Evolutionary conservation across 176 grass and related monocot species (phyloP).

Genomic region (Phragmites australis): DNA sequence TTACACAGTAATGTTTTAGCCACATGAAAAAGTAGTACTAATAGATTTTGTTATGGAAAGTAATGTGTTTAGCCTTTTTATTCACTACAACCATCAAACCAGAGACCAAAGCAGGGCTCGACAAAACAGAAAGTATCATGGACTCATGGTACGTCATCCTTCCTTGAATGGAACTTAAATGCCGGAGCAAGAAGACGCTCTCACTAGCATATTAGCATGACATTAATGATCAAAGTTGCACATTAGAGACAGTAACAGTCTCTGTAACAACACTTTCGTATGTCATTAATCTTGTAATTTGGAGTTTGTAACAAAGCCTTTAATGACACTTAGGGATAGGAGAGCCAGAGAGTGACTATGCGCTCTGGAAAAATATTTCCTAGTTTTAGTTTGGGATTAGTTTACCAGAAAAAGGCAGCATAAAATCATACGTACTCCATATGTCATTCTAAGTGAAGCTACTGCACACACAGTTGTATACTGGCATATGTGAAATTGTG

Average conservation of each 20-base stretch:
- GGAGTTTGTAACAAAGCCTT: not conserved
- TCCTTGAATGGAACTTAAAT: too few species aligned
- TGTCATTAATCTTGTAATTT: not conserved
- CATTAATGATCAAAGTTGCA: not conserved
- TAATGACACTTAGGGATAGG: not conserved
- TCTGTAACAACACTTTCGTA: not conserved
- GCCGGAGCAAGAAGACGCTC: too few species aligned
- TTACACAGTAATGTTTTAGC: not conserved
- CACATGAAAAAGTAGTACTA: not conserved
- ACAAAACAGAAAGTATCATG: too few species aligned
- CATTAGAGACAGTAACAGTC: not conserved
- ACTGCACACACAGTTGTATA: not conserved
- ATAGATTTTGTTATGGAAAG: not conserved
- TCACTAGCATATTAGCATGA: not conserved
- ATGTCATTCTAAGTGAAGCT: constrained; percentile 22
- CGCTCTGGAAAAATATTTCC: not conserved
- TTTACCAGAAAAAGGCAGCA: constrained; percentile 10
- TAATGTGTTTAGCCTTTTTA: not conserved
- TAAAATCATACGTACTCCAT: constrained; percentile 20
- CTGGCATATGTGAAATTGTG: not conserved
- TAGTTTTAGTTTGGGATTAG: constrained; percentile 26
- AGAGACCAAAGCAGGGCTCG: too few species aligned
- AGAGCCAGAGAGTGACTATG: not conserved
- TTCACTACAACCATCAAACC: not conserved
- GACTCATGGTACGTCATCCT: too few species aligned